phyloP scores from a whole-genome alignment of 257 asterid genomes.

The Avicennia marina region DNA sequence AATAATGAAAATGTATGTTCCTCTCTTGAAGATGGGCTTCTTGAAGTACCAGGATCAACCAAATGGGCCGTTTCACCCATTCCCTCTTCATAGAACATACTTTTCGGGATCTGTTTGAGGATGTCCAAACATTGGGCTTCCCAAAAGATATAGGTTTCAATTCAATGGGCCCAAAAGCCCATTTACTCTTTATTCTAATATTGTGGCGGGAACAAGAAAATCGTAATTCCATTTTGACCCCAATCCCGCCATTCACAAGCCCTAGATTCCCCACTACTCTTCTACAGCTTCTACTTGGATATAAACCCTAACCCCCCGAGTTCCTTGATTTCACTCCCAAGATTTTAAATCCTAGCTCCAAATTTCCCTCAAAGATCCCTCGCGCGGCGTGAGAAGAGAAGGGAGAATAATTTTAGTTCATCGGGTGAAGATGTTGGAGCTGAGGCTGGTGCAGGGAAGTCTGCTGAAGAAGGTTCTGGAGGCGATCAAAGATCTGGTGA shows the following conservation, averaged over 20 bases:
- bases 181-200: too few relatives aligned
- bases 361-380: not conserved
- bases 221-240: not conserved
- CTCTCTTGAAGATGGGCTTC: too few relatives aligned
- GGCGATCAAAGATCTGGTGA: constrained; percentile 52
- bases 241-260: constrained; percentile 26
- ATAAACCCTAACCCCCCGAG: not conserved
- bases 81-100: too few relatives aligned
- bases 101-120: too few relatives aligned
- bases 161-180: too few relatives aligned
- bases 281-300: not conserved
- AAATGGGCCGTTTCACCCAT: too few relatives aligned
- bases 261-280: not conserved
- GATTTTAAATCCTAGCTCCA: not conserved
- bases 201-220: constrained; percentile 18
- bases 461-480: constrained; percentile 56
- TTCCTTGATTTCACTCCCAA: not conserved
- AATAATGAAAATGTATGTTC: too few relatives aligned
- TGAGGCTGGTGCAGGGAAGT: constrained; percentile 55
- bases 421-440: constrained; percentile 42
- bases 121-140: too few relatives aligned
- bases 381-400: not conserved
- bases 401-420: not conserved
- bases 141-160: too few relatives aligned
- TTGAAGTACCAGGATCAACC: too few relatives aligned